Conservation (phyloP, 441 rosid genomes). For the Corymbia calophylla region DNA sequence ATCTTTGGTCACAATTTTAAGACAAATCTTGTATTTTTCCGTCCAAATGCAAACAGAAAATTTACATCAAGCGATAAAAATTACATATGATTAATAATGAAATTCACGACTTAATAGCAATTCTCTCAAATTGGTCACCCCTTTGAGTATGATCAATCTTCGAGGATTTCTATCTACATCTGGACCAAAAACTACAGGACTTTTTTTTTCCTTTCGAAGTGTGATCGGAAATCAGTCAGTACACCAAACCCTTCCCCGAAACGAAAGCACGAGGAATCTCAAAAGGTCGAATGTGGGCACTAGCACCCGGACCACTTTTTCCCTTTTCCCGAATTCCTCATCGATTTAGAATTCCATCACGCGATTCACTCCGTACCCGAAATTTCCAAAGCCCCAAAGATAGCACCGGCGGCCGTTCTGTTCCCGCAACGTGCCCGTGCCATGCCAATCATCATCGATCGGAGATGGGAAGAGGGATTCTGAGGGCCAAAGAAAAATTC, state of each 20-base stretch:
- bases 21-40: not conserved
- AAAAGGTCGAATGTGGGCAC: not conserved
- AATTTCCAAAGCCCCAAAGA: not conserved
- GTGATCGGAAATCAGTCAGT: not conserved
- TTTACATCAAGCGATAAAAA: not conserved
- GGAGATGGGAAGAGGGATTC: accelerated
- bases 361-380: accelerated
- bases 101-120: not conserved
- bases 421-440: not conserved
- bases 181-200: no score
- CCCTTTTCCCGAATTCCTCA: not conserved
- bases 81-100: not conserved
- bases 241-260: not conserved
- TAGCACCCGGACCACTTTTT: not conserved
- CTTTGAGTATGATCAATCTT: not conserved
- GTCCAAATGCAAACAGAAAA: not conserved
- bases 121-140: not conserved
- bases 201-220: not conserved
- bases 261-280: not conserved
- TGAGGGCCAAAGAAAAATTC: not conserved
- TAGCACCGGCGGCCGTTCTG: not conserved
- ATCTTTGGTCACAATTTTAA: not conserved
- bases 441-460: no score
- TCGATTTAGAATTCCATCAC: not conserved
- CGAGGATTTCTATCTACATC: not conserved